Conservation (phyloP, 2,329 filamentous ascomycete genomes). For the Penicillium sp. region DNA sequence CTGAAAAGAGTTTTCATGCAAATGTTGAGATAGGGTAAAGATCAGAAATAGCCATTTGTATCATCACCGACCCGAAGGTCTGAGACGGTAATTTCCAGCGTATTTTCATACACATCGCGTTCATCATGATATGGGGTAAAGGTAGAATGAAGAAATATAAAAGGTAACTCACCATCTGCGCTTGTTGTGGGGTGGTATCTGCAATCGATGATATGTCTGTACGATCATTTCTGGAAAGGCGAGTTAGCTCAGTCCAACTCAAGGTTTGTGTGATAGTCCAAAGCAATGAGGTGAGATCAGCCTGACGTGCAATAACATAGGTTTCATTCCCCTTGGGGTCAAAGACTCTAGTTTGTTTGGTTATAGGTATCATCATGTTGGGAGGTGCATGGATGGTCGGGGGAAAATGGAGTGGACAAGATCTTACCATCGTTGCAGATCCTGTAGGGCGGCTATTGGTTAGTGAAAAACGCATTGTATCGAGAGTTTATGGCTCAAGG, state of each 20-base stretch:
- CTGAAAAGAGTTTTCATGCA: slow-evolving; percentile 7
- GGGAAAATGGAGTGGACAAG: slow-evolving; percentile 6
- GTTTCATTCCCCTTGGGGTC: slow-evolving; percentile 80
- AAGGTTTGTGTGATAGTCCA: slow-evolving; percentile 13
- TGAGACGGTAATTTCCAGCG: slow-evolving; percentile 98
- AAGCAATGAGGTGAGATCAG: slow-evolving; percentile 61
- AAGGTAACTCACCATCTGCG: slow-evolving; percentile 24
- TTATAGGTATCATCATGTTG: slow-evolving; percentile 76
- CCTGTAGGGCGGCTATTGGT: slow-evolving; percentile 4
- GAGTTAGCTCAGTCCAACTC: slow-evolving; percentile 19
- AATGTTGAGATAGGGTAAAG: slow-evolving; percentile 19
- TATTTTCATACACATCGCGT: slow-evolving; percentile 53
- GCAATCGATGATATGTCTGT: not conserved
- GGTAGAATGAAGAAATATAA: slow-evolving; percentile 32
- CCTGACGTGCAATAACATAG: slow-evolving; percentile 80
- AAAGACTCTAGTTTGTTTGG: slow-evolving; percentile 95
- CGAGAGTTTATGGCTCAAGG: not conserved
- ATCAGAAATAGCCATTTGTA: slow-evolving; percentile 84
- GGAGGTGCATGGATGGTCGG: slow-evolving; percentile 27
- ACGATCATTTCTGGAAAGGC: slow-evolving; percentile 15
- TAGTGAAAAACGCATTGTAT: not conserved
- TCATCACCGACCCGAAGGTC: slow-evolving; percentile 67
- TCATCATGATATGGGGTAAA: slow-evolving; percentile 54
- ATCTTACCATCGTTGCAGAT: slow-evolving; percentile 28
- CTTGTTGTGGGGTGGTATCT: not conserved